Evolutionary conservation across 2,329 filamentous ascomycete species (phyloP).

Genomic region (Rhinocladiella mackenziei): DNA sequence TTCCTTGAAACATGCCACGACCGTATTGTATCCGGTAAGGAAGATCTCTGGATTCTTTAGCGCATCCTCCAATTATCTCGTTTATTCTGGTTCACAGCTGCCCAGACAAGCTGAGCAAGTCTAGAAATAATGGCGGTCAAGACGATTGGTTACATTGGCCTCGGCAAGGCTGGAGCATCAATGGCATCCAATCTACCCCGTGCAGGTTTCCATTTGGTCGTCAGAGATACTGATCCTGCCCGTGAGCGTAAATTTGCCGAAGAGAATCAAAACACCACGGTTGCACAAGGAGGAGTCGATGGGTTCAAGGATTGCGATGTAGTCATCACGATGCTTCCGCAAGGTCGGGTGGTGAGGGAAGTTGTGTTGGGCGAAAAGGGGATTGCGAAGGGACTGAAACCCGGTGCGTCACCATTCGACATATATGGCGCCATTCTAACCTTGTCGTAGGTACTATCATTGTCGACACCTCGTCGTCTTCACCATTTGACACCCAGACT

Average conservation of each 20-base stretch:
- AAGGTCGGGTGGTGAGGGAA: conserved; percentile 36
- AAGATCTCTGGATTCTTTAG: too few relatives aligned
- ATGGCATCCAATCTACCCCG: conserved; percentile 36
- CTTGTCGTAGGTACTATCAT: conserved; percentile 18
- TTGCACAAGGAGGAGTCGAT: conserved; percentile 27
- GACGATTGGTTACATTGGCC: conserved; percentile 35
- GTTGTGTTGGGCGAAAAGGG: conserved; percentile 31
- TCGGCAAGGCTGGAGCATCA: conserved; percentile 35
- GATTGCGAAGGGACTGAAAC: conserved; percentile 32
- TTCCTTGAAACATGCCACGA: too few relatives aligned
- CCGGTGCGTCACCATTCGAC: conserved; percentile 22
- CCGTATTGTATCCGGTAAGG: too few relatives aligned
- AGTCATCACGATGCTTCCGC: conserved; percentile 36
- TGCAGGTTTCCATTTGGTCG: conserved; percentile 33
- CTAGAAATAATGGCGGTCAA: conserved; percentile 10
- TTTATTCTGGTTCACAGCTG: too few relatives aligned
- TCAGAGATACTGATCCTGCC: conserved; percentile 44
- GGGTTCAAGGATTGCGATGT: conserved; percentile 35
- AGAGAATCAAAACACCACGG: conserved; percentile 63
- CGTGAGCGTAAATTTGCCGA: conserved; percentile 71
- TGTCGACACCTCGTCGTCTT: conserved; percentile 26
- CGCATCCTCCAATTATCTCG: too few relatives aligned
- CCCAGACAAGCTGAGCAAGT: too few relatives aligned
- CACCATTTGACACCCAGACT: conserved; percentile 24
- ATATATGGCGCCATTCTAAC: background rate